A percentile compares a stretch with the other conserved stretches of the same genome.
phyloP scores from a whole-genome alignment of 169 alveolate species.

The Plasmodium berghei region DNA sequence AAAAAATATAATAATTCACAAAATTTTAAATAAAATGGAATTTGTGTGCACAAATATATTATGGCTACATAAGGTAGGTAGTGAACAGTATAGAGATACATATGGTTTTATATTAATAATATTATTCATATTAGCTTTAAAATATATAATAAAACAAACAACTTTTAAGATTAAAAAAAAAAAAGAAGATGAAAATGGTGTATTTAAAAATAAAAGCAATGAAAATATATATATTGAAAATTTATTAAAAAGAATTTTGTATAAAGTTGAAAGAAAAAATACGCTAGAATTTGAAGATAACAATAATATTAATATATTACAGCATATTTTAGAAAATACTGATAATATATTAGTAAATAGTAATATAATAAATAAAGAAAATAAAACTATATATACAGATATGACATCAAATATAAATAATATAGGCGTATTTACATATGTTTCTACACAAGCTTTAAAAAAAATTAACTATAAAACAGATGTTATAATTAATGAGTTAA shows the following conservation, averaged over 20 bases:
- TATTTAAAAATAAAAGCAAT: background rate
- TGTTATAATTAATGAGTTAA: conserved; percentile 16
- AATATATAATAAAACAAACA: background rate
- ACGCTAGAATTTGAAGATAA: background rate
- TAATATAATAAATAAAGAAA: conserved; percentile 35
- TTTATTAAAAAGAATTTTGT: conserved; percentile 33
- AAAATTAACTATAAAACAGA: conserved; percentile 27
- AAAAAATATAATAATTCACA: conserved; percentile 22
- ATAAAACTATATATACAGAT: conserved; percentile 57
- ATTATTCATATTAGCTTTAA: conserved; percentile 3
- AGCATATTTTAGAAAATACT: conserved; percentile 21
- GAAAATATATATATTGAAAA: conserved; percentile 40
- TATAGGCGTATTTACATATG: conserved; percentile 51
- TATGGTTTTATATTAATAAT: conserved; percentile 25
- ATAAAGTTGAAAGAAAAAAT: conserved; percentile 21
- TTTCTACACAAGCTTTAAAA: conserved; percentile 65
- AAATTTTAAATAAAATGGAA: conserved; percentile 18
- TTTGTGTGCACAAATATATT: conserved; percentile 1
- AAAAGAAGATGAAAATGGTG: background rate
- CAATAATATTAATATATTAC: background rate
- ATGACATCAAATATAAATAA: conserved; percentile 43
- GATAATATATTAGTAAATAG: conserved; percentile 29
- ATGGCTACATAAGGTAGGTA: conserved; percentile 26
- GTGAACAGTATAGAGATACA: conserved; percentile 24
- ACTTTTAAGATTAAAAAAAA: background rate